Conservation (phyloP, 495 filamentous ascomycete genomes). For the Lasiosphaeria miniovina region DNA sequence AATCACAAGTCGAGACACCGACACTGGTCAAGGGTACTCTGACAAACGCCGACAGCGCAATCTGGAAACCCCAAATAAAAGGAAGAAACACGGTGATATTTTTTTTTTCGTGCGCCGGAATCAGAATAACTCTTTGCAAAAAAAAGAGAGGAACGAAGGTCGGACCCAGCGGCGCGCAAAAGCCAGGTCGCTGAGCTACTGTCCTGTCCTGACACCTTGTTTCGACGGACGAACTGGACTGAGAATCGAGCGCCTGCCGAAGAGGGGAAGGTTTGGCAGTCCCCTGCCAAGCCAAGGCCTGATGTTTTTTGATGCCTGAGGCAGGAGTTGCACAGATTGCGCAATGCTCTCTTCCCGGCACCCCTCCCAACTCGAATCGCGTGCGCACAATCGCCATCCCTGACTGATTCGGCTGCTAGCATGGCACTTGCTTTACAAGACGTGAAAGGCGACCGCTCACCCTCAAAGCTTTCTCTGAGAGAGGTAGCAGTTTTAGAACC, state of each 20-base stretch:
- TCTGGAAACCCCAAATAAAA: background rate
- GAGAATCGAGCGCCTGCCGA: background rate
- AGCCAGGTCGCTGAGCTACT: constrained; percentile 18
- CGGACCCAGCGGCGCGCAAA: constrained; percentile 28
- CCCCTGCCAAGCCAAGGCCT: background rate
- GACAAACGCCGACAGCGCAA: background rate
- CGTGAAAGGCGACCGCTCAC: too few relatives aligned
- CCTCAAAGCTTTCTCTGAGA: too few relatives aligned
- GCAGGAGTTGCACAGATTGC: too few relatives aligned
- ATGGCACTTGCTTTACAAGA: too few relatives aligned
- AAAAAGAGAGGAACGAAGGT: background rate
- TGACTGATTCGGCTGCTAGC: too few relatives aligned
- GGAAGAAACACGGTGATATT: background rate
- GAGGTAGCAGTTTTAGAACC: too few relatives aligned
- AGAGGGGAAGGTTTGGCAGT: background rate
- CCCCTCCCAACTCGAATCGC: too few relatives aligned
- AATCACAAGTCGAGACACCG: constrained; percentile 27
- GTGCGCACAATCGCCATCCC: too few relatives aligned
- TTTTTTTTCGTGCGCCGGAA: background rate
- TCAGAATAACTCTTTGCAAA: background rate
- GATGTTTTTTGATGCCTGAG: too few relatives aligned
- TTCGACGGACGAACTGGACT: background rate
- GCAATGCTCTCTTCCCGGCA: too few relatives aligned
- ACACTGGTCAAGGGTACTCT: constrained; percentile 1
- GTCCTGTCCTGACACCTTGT: constrained; percentile 9